Conservation (phyloP, 257 asterid species). For the Ehretia macrophylla region DNA sequence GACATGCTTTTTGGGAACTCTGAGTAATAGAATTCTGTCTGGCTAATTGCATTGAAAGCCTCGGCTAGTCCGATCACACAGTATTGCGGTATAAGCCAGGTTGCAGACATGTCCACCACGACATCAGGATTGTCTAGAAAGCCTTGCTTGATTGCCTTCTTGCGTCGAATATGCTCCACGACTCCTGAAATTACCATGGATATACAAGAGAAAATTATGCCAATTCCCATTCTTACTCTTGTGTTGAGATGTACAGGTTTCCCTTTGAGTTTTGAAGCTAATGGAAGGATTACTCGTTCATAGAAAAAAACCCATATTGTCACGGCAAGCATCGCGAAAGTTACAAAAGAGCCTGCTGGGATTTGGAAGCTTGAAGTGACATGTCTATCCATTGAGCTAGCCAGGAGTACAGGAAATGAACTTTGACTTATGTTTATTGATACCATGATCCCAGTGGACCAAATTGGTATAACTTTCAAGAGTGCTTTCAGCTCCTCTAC, state of each 20-base stretch:
- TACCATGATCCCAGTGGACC: slow-evolving; percentile 70
- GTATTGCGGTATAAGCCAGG: slow-evolving; percentile 70
- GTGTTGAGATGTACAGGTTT: slow-evolving; percentile 38
- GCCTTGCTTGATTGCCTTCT: slow-evolving; percentile 44
- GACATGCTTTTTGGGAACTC: slow-evolving; percentile 66
- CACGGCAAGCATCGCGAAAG: slow-evolving; percentile 38
- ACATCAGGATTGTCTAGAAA: slow-evolving; percentile 32
- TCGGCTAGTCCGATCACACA: slow-evolving; percentile 54
- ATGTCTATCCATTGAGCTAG: slow-evolving; percentile 59
- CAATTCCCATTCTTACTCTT: slow-evolving; percentile 58
- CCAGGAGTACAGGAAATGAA: slow-evolving; percentile 53
- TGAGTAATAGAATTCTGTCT: slow-evolving; percentile 54
- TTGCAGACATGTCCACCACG: slow-evolving; percentile 48
- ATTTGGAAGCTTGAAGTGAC: slow-evolving; percentile 42
- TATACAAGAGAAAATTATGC: slow-evolving; percentile 39
- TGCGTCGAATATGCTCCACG: slow-evolving; percentile 50
- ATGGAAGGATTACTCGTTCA: slow-evolving; percentile 51
- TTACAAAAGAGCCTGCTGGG: slow-evolving; percentile 66
- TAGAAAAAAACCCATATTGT: slow-evolving; percentile 48
- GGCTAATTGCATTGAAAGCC: slow-evolving; percentile 55
- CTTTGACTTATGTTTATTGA: slow-evolving; percentile 52
- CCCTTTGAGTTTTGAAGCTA: slow-evolving; percentile 44
- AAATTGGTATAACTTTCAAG: slow-evolving; percentile 49
- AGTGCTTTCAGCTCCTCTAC: slow-evolving; percentile 66
- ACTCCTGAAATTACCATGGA: slow-evolving; percentile 40